Base-by-base conservation (phyloP, 2,329 filamentous ascomycete genomes). In the Ascochyta viciae-villosae region DNA sequence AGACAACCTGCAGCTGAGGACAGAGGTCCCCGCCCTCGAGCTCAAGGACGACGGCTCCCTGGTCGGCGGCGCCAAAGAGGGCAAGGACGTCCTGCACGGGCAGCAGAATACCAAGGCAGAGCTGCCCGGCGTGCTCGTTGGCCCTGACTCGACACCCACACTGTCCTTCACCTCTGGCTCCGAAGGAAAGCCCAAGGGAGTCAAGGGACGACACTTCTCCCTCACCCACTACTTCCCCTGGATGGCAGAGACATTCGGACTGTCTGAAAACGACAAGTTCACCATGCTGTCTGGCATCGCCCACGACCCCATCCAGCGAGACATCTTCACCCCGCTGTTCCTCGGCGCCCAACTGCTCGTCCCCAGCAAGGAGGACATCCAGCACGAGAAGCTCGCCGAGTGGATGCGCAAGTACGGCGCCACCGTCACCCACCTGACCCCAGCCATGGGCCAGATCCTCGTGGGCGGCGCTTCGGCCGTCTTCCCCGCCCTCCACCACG, bases 361-460 rank as follows among this genome's bases (percentile, higher is more conserved):
- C 0, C 93, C 93, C 0, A 85, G 90, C 10, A 85, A 85, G 54
- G 92, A 96, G 60, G 87, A 92, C 65, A 98, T 98, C 57, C 85
- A 89, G 50, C 90, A 97, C 73, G 93, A 96, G 77, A 87, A 83
- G 66, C 81, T 97, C 13, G 89, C 89, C 4, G 92, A 96, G 70
- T 99, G 95, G 95, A 91, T 97, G 83, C 82, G 83, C 48, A 85
- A 89, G 48, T 85, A 90, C 70, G 79, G 83, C 51, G 86, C 90
- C 3, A 96, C 88, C 15, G 90, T 92, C 19, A 92, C 89, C 12
- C 95, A 98, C 76, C 79, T 98, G 35, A 99, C 95, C 1, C 95
- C 95, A 9, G 95, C 95, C 54, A 97, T 98, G 93, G 93, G 93
- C 51, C 91, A 97, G 67, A 95, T 98, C 58, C 80, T 98, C 2